Conservation (phyloP, 2,329 filamentous ascomycete genomes). For the Monosporascus sp. region DNA sequence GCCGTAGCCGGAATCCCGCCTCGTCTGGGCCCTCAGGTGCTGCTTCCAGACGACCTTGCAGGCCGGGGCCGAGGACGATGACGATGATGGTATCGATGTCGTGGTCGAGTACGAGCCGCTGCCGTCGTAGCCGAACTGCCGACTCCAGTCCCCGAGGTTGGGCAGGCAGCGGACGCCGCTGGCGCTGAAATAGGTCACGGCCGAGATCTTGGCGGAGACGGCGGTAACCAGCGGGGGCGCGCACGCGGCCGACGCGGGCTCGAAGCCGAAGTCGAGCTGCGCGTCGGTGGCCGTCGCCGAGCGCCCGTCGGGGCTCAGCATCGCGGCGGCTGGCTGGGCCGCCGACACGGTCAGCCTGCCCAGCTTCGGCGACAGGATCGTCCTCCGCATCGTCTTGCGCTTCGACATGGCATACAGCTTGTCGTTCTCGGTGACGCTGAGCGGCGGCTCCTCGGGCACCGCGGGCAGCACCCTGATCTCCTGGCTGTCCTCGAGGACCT, state of each 20-base stretch:
- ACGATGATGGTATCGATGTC: conserved; percentile 31
- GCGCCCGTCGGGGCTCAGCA: conserved; percentile 46
- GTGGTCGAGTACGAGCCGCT: conserved; percentile 42
- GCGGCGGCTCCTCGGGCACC: conserved; percentile 44
- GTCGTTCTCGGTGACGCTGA: conserved; percentile 43
- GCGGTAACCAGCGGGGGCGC: conserved; percentile 43
- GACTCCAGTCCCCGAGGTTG: conserved; percentile 42
- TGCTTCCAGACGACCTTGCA: conserved; percentile 37
- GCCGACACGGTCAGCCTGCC: conserved; percentile 43
- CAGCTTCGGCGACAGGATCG: conserved; percentile 45
- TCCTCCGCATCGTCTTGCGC: conserved; percentile 49
- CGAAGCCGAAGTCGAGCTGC: conserved; percentile 42
- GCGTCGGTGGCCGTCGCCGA: conserved; percentile 36
- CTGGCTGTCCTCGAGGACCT: conserved; percentile 36
- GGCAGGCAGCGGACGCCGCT: conserved; percentile 42
- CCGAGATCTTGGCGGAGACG: conserved; percentile 45
- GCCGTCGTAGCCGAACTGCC: conserved; percentile 33
- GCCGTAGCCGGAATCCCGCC: conserved; percentile 51
- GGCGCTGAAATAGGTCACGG: conserved; percentile 48
- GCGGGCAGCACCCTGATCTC: conserved; percentile 49
- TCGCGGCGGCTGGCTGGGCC: conserved; percentile 41
- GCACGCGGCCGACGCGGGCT: conserved; percentile 36
- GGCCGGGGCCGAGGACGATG: conserved; percentile 31
- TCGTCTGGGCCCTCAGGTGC: conserved; percentile 24
- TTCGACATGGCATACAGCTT: conserved; percentile 44